These are phyloP conservation scores for rapeseed (Brassica napus) DNA, from an alignment of 345 rosid species.

Conservation along the genomic window DNA sequence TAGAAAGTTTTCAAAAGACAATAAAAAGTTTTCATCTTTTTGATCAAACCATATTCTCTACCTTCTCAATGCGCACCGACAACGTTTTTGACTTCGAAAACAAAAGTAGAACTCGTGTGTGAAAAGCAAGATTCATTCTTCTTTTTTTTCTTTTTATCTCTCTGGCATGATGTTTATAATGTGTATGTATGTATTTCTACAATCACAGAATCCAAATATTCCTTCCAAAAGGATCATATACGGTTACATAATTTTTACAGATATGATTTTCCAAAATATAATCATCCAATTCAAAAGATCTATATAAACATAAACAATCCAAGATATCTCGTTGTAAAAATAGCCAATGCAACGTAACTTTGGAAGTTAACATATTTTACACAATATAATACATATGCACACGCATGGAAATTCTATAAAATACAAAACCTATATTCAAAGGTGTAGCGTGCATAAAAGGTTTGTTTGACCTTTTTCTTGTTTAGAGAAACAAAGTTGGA, in stretches of 20 bases:
- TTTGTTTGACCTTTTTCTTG: conserved; percentile 22
- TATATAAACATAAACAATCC: background rate
- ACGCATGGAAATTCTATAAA: conserved; percentile 17
- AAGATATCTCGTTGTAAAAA: background rate
- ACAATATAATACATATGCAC: conserved; percentile 23
- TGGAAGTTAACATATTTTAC: conserved; percentile 11
- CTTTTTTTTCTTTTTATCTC: background rate
- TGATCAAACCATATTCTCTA: conserved; percentile 12
- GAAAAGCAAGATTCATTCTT: conserved; percentile 39
- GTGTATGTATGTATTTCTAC: background rate
- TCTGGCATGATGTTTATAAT: background rate
- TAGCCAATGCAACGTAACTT: conserved; percentile 5
- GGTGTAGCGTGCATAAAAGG: conserved; percentile 39
- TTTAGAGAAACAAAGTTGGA: conserved; percentile 8
- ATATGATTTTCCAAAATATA: background rate
- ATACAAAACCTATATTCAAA: conserved; percentile 21
- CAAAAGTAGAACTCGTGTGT: conserved; percentile 40
- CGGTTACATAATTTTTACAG: background rate
- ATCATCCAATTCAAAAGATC: background rate
- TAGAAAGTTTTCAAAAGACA: conserved; percentile 23
- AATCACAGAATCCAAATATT: conserved; percentile 12
- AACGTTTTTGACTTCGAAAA: conserved; percentile 33
- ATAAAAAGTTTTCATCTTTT: conserved; percentile 21
- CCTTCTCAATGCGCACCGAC: conserved; percentile 36
- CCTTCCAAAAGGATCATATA: background rate